Conservation (phyloP, 73 alveolate species). For the Urostyla sp. region DNA sequence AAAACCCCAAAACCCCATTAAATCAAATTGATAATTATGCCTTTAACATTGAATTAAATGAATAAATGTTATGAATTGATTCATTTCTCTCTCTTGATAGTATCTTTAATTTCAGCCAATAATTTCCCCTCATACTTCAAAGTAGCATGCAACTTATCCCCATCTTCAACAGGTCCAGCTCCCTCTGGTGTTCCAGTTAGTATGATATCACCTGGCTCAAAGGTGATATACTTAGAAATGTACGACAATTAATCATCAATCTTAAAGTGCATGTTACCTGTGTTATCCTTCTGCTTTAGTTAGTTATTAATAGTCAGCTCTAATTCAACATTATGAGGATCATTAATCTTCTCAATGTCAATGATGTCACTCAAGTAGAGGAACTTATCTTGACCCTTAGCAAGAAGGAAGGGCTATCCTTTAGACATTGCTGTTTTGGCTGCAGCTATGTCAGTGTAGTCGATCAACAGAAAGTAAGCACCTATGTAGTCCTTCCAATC, state of each 20-base stretch:
- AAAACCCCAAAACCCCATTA: too few species aligned
- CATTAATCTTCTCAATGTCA: slow-evolving; percentile 63
- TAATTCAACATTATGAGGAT: slow-evolving; percentile 78
- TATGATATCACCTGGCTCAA: slow-evolving; percentile 85
- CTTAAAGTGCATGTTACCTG: slow-evolving; percentile 82
- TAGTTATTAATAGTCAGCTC: slow-evolving; percentile 76
- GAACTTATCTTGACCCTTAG: slow-evolving; percentile 85
- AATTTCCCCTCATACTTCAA: slow-evolving; percentile 43
- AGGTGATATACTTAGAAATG: slow-evolving; percentile 74
- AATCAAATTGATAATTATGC: too few species aligned
- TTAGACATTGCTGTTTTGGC: slow-evolving; percentile 56
- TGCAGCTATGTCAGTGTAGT: slow-evolving; percentile 79
- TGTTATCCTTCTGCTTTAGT: slow-evolving; percentile 70
- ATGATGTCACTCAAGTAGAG: slow-evolving; percentile 75
- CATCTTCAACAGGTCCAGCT: slow-evolving; percentile 71
- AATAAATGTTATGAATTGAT: neutral
- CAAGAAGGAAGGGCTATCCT: slow-evolving; percentile 83
- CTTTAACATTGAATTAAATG: too few species aligned
- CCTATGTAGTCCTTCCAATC: slow-evolving; percentile 80
- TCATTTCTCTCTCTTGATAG: slow-evolving; percentile 30
- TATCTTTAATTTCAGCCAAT: slow-evolving; percentile 21
- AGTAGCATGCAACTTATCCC: slow-evolving; percentile 59
- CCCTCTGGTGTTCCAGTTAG: slow-evolving; percentile 91
- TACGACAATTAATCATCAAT: slow-evolving; percentile 71
- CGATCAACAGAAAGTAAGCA: slow-evolving; percentile 84